These are phyloP conservation scores for Cruciata laevipes DNA, from an alignment of 257 asterid species.

Conservation along the genomic window DNA sequence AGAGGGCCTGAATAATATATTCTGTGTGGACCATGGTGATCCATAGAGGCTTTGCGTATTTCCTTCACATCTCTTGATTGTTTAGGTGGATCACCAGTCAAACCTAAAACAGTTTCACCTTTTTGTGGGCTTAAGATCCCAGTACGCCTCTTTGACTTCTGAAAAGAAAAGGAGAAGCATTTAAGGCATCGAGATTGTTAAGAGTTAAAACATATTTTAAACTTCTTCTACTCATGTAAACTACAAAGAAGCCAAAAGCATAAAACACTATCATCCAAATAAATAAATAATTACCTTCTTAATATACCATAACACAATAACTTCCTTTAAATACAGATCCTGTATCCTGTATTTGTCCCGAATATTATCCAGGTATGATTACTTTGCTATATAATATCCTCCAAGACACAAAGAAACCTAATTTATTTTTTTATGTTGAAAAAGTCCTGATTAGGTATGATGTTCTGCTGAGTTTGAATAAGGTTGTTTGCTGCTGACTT, in stretches of 20 bases:
- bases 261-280: not conserved
- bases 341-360: not conserved
- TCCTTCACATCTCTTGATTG: constrained; percentile 29
- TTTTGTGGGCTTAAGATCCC: constrained; percentile 31
- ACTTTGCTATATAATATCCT: too few species aligned
- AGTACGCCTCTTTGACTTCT: constrained; percentile 52
- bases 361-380: not conserved
- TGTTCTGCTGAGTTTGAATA: too few species aligned
- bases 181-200: not conserved
- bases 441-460: too few species aligned
- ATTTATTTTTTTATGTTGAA: too few species aligned
- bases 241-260: not conserved
- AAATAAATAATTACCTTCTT: not conserved
- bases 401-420: too few species aligned
- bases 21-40: constrained; percentile 26
- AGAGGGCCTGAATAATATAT: constrained; percentile 64
- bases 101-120: constrained; percentile 32
- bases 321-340: not conserved
- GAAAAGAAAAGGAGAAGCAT: constrained; percentile 16
- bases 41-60: constrained; percentile 27
- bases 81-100: constrained; percentile 29
- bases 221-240: not conserved
- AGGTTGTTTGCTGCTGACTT: too few species aligned
- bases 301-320: not conserved
- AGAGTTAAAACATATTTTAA: too few species aligned